Percentiles rank a stretch among this genome's conserved stretches.
Evolutionary conservation across 208 protist genomes (phyloP).

Genomic region (Trypanosoma grayi): DNA sequence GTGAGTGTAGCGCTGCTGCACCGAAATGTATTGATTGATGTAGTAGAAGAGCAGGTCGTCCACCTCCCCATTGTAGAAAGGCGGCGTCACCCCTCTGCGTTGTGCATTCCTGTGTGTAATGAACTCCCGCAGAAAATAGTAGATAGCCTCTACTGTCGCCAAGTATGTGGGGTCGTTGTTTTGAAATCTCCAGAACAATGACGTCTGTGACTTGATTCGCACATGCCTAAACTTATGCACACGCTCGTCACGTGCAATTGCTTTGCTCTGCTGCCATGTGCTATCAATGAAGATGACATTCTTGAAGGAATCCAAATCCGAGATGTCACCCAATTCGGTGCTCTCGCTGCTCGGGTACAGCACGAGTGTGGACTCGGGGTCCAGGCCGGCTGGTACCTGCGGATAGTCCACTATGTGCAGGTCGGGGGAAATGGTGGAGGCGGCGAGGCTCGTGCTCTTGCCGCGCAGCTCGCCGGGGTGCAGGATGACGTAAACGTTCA

Average conservation of each 20-base stretch:
- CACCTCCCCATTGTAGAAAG: constrained; percentile 86
- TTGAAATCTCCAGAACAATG: constrained; percentile 95
- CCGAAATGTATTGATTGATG: constrained; percentile 92
- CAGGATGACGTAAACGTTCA: constrained; percentile 87
- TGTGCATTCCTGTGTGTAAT: constrained; percentile 57
- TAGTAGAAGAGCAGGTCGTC: constrained; percentile 96
- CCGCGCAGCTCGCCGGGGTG: constrained; percentile 84
- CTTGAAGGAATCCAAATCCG: constrained; percentile 65
- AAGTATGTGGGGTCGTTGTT: constrained; percentile 90
- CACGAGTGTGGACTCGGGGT: constrained; percentile 71
- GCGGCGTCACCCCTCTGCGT: neutral
- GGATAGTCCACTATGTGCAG: constrained; percentile 81
- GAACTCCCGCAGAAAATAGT: constrained; percentile 92
- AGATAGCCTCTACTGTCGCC: constrained; percentile 95
- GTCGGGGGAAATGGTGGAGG: constrained; percentile 85
- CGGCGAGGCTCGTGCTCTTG: constrained; percentile 93
- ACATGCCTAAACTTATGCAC: constrained; percentile 78
- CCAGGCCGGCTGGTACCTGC: constrained; percentile 52
- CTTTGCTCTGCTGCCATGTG: constrained; percentile 93
- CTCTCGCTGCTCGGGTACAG: constrained; percentile 84
- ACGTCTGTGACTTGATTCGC: constrained; percentile 76
- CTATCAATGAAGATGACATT: constrained; percentile 94
- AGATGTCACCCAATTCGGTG: constrained; percentile 63
- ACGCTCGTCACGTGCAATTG: constrained; percentile 75
- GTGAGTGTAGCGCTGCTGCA: constrained; percentile 83